A percentile compares a stretch with the other conserved stretches of the same genome.
Evolutionary conservation across 345 rosid genomes (phyloP).

Genomic region (Isatis tinctoria): DNA sequence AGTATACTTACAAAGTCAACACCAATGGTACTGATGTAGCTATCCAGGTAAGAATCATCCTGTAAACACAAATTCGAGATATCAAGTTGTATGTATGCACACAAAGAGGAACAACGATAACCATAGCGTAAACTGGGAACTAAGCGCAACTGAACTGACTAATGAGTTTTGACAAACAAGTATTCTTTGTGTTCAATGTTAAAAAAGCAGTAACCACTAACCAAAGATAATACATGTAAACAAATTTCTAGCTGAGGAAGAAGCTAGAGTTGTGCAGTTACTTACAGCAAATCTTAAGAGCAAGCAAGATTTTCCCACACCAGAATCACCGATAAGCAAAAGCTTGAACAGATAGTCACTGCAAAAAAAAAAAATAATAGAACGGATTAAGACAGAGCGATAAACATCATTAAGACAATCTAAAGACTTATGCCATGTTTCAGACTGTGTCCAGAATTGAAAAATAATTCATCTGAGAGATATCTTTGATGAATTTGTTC

Average conservation of each 20-base stretch:
- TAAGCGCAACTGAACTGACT: not conserved
- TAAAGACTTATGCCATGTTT: not conserved
- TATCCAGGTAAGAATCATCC: slow-evolving; percentile 60
- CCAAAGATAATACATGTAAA: not conserved
- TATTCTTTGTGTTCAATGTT: not conserved
- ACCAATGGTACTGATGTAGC: slow-evolving; percentile 62
- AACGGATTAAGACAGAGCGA: not conserved
- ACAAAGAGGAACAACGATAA: not conserved
- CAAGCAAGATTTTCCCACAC: slow-evolving; percentile 44
- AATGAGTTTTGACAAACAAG: not conserved
- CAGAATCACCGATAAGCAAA: slow-evolving; percentile 45
- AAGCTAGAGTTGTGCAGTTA: not conserved
- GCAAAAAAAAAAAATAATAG: not conserved
- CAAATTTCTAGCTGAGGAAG: not conserved
- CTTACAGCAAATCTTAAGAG: slow-evolving; percentile 45
- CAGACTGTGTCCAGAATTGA: not conserved
- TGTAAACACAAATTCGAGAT: slow-evolving; percentile 13
- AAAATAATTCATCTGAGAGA: not conserved
- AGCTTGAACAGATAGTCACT: slow-evolving; percentile 44
- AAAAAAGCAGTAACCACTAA: not conserved
- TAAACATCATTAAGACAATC: not conserved
- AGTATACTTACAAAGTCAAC: slow-evolving; percentile 52
- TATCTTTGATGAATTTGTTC: not conserved
- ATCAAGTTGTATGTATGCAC: not conserved
- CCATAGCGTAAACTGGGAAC: not conserved